Base-by-base conservation (phyloP, 2,329 filamentous ascomycete species). In the Colletotrichum sp. region DNA sequence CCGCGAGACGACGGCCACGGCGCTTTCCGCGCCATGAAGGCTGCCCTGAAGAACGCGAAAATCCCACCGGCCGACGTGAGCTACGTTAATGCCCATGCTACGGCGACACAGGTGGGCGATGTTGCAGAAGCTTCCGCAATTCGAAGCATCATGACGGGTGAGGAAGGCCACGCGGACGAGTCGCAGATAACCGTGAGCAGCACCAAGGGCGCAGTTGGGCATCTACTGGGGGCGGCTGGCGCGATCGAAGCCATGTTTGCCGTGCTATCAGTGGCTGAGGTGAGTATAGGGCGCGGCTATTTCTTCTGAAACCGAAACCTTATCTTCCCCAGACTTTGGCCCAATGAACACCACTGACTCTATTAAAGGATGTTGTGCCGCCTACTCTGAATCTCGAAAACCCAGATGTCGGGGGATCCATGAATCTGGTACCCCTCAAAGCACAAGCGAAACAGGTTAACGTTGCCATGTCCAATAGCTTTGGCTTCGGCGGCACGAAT, bases 401-500 rank as follows among this genome's bases (percentile, higher is more conserved):
- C 8, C 89, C 93, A 8, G 91, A 93, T 58, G 88, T 91, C 3
- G 89, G 92, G 6, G 94, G 95, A 70, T 87, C 92, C 77, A 98
- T 96, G 86, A 98, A 98, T 82, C 96, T 98, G 83, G 93, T 98
- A 5, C 91, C 96, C 0, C 88, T 92, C 6, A 82, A 87, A 61
- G 89, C 95, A 1, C 96, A 98, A 83, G 84, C 94, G 68, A 93
- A 91, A 78, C 82, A 88, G 4, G 91, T 98, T 13, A 87, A 92
- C 73, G 93, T 96, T 26, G 95, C 94, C 7, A 80, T 99, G 73
- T 97, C 95, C 5, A 99, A 99, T 81, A 98, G 96, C 83, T 99
- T 99, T 85, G 97, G 97, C 0, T 99, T 99, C 86, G 97, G 97
- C 13, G 97, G 97, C 18, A 98, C 96, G 2, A 99, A 99, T 86